phyloP scores from a whole-genome alignment of 176 grass and related monocot genomes.

The Aegilops umbellulata region DNA sequence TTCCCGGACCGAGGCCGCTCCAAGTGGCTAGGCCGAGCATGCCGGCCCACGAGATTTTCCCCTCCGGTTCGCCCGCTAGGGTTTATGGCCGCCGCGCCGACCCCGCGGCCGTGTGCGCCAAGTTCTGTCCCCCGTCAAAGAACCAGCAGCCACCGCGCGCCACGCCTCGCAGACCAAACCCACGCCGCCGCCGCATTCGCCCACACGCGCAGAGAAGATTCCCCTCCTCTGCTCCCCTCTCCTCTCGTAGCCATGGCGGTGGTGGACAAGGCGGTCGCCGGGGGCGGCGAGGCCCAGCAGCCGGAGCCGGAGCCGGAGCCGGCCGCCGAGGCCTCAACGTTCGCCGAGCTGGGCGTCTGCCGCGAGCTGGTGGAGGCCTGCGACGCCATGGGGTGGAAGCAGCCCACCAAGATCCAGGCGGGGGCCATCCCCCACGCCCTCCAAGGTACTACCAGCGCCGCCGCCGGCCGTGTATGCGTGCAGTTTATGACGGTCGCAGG shows the following conservation, averaged over 20 bases:
- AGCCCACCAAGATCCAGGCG: constrained; percentile 54
- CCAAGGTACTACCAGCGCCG: constrained; percentile 26
- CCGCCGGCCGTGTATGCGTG: background rate
- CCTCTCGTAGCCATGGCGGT: constrained; percentile 20
- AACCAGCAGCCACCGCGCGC: background rate
- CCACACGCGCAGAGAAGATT: background rate
- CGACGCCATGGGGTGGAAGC: constrained; percentile 54
- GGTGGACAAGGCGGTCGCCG: background rate
- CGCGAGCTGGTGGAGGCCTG: constrained; percentile 56
- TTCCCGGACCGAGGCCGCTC: background rate
- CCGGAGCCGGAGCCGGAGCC: constrained; percentile 9
- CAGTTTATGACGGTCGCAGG: background rate
- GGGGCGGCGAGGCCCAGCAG: background rate
- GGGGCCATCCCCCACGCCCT: constrained; percentile 58
- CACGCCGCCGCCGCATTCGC: background rate
- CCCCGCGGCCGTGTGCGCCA: background rate
- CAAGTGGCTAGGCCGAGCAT: background rate
- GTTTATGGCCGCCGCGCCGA: background rate
- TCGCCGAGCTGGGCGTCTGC: constrained; percentile 53
- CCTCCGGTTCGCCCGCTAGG: background rate
- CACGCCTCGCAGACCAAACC: background rate
- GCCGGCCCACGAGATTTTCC: background rate
- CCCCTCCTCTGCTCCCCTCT: background rate
- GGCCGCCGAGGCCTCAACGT: constrained; percentile 26
- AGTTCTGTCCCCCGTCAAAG: background rate